phyloP scores from a whole-genome alignment of 352 stramenopile genomes.

The Globisporangium nagaii region DNA sequence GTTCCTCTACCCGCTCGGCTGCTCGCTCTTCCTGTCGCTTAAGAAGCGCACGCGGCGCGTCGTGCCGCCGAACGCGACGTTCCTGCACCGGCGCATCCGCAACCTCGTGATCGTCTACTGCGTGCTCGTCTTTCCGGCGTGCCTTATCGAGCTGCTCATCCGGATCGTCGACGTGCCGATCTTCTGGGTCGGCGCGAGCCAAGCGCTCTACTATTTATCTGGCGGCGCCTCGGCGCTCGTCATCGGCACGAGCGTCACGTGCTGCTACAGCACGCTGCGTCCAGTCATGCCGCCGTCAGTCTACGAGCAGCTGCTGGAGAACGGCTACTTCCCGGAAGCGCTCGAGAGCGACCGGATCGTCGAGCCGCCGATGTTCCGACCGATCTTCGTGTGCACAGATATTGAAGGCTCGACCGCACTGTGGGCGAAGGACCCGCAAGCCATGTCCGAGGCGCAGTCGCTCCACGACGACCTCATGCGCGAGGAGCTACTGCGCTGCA shows the following conservation, averaged over 20 bases:
- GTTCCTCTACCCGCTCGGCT: conserved; percentile 52
- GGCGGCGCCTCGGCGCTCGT: conserved; percentile 51
- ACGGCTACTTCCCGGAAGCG: conserved; percentile 49
- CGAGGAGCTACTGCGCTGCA: conserved; percentile 37
- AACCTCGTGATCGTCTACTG: conserved; percentile 65
- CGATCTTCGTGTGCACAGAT: conserved; percentile 79
- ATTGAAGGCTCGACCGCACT: conserved; percentile 75
- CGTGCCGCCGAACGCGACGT: conserved; percentile 33
- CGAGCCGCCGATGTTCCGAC: conserved; percentile 38
- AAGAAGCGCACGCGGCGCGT: conserved; percentile 35
- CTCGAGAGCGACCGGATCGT: conserved; percentile 28
- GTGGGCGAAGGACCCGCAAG: conserved; percentile 38
- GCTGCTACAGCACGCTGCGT: conserved; percentile 51
- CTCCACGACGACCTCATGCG: conserved; percentile 72
- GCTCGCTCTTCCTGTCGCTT: conserved; percentile 35
- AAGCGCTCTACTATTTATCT: conserved; percentile 58
- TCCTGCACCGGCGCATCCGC: conserved; percentile 64
- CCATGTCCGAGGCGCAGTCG: conserved; percentile 62
- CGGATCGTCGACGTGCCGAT: conserved; percentile 26
- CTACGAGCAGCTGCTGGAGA: conserved; percentile 58
- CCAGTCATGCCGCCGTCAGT: conserved; percentile 55
- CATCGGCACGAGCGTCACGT: conserved; percentile 56
- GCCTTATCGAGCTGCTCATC: conserved; percentile 36
- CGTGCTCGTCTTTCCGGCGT: conserved; percentile 58
- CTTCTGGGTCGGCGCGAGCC: conserved; percentile 37